Base-by-base conservation (phyloP, 2,329 filamentous ascomycete genomes). In the Fusarium goolgardi region DNA sequence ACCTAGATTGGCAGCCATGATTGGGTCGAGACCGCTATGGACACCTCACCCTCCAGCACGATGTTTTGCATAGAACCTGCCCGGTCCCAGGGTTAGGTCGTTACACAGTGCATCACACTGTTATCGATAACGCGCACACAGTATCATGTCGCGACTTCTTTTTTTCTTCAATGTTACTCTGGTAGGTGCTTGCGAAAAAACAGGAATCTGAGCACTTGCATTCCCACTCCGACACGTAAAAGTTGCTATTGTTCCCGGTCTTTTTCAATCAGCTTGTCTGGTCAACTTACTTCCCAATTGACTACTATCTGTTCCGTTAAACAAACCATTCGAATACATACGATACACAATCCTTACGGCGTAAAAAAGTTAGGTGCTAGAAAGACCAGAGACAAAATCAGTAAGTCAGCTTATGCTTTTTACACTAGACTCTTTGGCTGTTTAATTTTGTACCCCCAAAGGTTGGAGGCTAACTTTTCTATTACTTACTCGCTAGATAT, bases 141-240 rank as follows among this genome's bases (percentile, higher is more conserved):
- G 35, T 56, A 6, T 5, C 1, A 3, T 20, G 32, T 45, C 44
- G 29, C 15, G 20, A 63, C 46, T 52, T 63, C 41, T 52, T 55
- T 49, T 61, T 44, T 61, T 57, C 52, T 45, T 34, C 18, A 31
- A 23, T 23, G 5, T 40, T 40, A 21, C 20, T 40, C 37, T 40
- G 15, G 39, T 13, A 39, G 35, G 12, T 7, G 35, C n/a, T 39
- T 39, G n/a, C 1, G 35, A 15, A 39, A 37, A 39, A 39, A 12
- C n/a, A 20, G 35, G 35, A 39, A 39, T 13, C n/a, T 15, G n/a
- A 39, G 35, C 35, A 20, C 35, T 20, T 39, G 12, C 12, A 39
- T 20, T 39, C 11, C 21, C 8, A n/a, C 32, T n/a, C 11, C 11
- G 4, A 11, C 35, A 21, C n/a, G 11, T 20, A 20, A 11, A 12